Evolutionary conservation across 768 basidiomycete genomes (phyloP).

Genomic region (Rhodosporidiobolus odoratus): DNA sequence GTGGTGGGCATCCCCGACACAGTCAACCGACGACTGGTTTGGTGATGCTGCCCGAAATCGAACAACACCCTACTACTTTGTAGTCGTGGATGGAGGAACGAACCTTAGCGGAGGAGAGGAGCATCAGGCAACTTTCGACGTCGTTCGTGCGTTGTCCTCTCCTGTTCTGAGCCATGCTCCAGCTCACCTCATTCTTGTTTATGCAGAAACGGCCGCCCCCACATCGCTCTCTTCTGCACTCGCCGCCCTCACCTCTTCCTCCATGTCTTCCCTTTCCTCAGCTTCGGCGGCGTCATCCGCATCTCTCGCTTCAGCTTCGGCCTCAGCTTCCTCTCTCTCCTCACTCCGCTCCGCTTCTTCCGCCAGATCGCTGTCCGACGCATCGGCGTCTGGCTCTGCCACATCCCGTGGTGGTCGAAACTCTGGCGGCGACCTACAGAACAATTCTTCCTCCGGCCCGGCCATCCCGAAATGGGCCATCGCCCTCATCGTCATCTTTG

Average conservation of each 20-base stretch:
- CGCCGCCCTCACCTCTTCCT: conserved; percentile 76
- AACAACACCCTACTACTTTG: conserved; percentile 64
- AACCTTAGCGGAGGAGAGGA: conserved; percentile 57
- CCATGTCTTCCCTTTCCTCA: conserved; percentile 46
- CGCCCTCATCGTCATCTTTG: conserved; percentile 79
- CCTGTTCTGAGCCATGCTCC: background rate
- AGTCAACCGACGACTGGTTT: conserved; percentile 44
- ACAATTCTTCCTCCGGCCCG: background rate
- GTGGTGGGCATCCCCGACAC: conserved; percentile 59
- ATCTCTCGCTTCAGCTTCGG: conserved; percentile 4
- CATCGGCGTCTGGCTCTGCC: conserved; percentile 1
- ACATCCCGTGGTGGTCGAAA: background rate
- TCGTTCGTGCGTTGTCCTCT: conserved; percentile 51
- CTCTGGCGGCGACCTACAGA: conserved; percentile 9
- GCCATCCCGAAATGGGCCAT: conserved; percentile 55
- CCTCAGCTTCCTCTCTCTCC: background rate
- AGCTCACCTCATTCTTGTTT: conserved; percentile 32
- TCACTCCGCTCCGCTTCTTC: conserved; percentile 6
- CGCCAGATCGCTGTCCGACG: background rate
- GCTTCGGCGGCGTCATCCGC: conserved; percentile 41
- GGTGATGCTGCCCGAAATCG: conserved; percentile 50
- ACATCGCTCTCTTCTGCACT: conserved; percentile 40
- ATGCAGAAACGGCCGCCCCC: conserved; percentile 45
- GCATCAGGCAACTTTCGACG: conserved; percentile 68
- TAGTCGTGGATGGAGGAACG: conserved; percentile 59